These are phyloP conservation scores for Lobosporangium transversale DNA, from an alignment of 192 early-diverging fungal genomes.

Conservation along the genomic window DNA sequence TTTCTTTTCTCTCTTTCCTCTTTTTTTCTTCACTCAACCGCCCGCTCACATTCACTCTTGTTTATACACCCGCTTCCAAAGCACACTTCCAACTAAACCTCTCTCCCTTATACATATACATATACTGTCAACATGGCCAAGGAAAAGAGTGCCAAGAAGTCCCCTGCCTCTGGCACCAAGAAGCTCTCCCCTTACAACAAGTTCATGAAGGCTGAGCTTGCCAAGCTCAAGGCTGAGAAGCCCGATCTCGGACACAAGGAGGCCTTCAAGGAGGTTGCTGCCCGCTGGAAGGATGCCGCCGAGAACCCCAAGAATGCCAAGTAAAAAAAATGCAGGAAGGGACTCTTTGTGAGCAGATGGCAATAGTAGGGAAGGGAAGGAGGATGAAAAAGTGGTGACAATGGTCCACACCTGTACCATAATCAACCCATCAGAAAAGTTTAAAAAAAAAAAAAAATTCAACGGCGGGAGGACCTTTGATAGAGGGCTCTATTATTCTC, in stretches of 20 bases:
- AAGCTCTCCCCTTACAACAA: conserved; percentile 71
- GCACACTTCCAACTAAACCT: neutral
- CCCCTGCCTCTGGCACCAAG: conserved; percentile 35
- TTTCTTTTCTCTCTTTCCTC: conserved; percentile 8
- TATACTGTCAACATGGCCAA: conserved; percentile 58
- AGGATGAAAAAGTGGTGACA: too few relatives aligned
- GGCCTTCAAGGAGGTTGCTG: conserved; percentile 73
- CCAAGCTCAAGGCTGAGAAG: conserved; percentile 71
- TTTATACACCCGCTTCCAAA: neutral
- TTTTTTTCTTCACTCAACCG: conserved; percentile 8
- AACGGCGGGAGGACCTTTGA: neutral
- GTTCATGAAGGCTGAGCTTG: conserved; percentile 77
- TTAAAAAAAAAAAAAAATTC: neutral
- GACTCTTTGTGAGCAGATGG: neutral
- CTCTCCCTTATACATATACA: conserved; percentile 10
- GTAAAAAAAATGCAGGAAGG: conserved; percentile 25
- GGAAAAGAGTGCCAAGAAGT: conserved; percentile 61
- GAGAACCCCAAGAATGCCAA: conserved; percentile 73
- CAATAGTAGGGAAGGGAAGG: neutral
- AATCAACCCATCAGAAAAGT: neutral
- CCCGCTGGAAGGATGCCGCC: conserved; percentile 65
- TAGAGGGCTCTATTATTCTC: too few relatives aligned
- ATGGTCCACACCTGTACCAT: neutral
- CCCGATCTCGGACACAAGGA: conserved; percentile 71
- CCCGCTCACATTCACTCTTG: neutral